Evolutionary conservation across 208 protist genomes (phyloP), one percentile per base, ranked within the genome.

Genomic region (Trypanosoma cruzi): DNA sequence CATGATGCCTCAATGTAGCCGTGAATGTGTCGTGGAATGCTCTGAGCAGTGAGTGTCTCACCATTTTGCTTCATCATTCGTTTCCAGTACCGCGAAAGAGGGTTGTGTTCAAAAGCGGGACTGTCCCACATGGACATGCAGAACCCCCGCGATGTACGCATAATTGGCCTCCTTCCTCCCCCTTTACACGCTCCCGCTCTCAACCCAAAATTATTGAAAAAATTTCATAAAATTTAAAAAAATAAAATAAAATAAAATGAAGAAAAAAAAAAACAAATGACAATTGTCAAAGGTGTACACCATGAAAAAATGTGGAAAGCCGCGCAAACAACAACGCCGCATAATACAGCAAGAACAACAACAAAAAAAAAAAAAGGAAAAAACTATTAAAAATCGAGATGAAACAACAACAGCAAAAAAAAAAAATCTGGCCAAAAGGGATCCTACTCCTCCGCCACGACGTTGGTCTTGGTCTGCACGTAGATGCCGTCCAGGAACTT

Each of bases 401-500:
- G 49, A 42, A 24, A 61, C 16, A 71, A 64, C 6, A 75, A 62
- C n/a, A n/a, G n/a, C n/a, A 36, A 50, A 53, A 62, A 68, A 50
- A 29, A 54, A 62, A 70, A 63, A 46, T 14, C 14, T 40, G 26
- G 62, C 48, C 11, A 68, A 53, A 46, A 64, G 49, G 29, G 44
- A 62, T 22, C 50, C 36, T 73, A 88, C 59, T 92, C 85, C 2
- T 82, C 82, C 26, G 68, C 85, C 56, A 89, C 78, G 54, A 98
- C 79, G 84, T 90, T 88, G 59, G 92, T 92, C 86, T 98, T 99
- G 57, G 98, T 96, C 80, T 92, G 93, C 32, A 99, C 97, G 83
- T 99, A 99, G 82, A 99, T 97, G 95, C 99, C 99, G 87, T 99
- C 99, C 14, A 99, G 84, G 98, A 99, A 99, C 96, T 99, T 99